Base-by-base conservation (phyloP, 192 early-diverging fungal species). In the Podila clonocystis region DNA sequence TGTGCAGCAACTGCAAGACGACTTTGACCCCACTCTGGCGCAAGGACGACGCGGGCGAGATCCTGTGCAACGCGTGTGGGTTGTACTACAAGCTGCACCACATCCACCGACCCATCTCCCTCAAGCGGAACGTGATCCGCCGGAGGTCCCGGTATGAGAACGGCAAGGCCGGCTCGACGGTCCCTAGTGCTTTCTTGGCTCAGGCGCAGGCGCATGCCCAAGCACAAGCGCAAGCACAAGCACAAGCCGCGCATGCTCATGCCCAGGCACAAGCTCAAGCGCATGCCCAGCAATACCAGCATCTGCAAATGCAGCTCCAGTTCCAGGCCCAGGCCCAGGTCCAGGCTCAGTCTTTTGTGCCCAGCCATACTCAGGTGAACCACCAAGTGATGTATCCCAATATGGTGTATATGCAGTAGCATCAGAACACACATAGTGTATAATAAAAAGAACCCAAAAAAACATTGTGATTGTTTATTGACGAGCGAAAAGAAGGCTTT, bases 51-150 rank as follows among this genome's bases (percentile, higher is more conserved):
- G 76, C 82, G 5, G 93, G 92, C 61, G 88, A 93, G 29, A 75
- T 89, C 50, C 91, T 95, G 55, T 97, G 96, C 85, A 97, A 97
- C 80, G 95, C 95, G 20, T 97, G 96, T 82, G 97, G 97, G 3
- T 84, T 97, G 41, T 97, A 97, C 82, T 96, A 87, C 78, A 94
- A 92, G 68, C 89, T 95, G 41, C 94, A 97, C 82, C 88, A 86
- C 82, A 82, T 87, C 31, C 84, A 91, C 34, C 87, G 96, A 30
- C 96, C 96, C 34, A 85, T 92, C 52, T 89, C 87, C 9, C 87
- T 94, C 86, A 91, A 92, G 72, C 84, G 90, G 20, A 77, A 87
- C 7, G 88, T 91, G 12, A 93, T 94, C 67, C 91, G 91, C 79
- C 86, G 94, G 12, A 79, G 92, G 11, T 78, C 75, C 4, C 64